Evolutionary conservation across 306 rosid genomes (phyloP), one percentile per base, ranked within the genome.

Genomic region (Quercus ilex): DNA sequence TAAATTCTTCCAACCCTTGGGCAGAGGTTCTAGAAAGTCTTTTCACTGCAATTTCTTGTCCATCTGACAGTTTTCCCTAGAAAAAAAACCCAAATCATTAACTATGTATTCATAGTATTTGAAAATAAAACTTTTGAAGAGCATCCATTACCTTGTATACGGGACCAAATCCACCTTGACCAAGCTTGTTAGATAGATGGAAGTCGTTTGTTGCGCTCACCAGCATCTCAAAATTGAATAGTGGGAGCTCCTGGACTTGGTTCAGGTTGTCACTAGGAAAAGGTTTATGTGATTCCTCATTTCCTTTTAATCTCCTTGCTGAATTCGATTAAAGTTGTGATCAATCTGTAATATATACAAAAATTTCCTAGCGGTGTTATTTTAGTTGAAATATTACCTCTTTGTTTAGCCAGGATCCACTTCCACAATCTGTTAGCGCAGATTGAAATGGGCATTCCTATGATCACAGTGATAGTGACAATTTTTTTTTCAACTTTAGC

Each of bases 1-100:
- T 88, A 55, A 88, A 81, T 76, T 88, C 91, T 80, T 85, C 84
- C 1, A 67, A 0, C 23, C 87, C 91, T 72, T 88, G 91, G 5
- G 81, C 78, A 4, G 89, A 88, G 8, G 84, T 28, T 69, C 69
- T 83, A 0, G 89, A 85, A 7, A 88, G 84, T 65, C 86, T 88
- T 77, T 83, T 85, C 5, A 87, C 82, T 0, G 91, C 91, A 58
- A 87, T 75, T 85, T 85, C 85, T 55, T 80, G 83, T 4, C 87
- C 88, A 26, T 85, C 80, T 1, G 64, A 58, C 59, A 83, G 3
- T 67, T 55, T 25, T 56, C 88, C 91, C 89, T 85, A 33, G 0
- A 55, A 26, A 3, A 3, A 20, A 77, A n/a, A 17, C 11, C 4
- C 46, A 71, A 38, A 23, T 3, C 9, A 51, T 6, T 6, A 28